Conservation (phyloP, 768 basidiomycete species). For the Panaeolus cyanescens region DNA sequence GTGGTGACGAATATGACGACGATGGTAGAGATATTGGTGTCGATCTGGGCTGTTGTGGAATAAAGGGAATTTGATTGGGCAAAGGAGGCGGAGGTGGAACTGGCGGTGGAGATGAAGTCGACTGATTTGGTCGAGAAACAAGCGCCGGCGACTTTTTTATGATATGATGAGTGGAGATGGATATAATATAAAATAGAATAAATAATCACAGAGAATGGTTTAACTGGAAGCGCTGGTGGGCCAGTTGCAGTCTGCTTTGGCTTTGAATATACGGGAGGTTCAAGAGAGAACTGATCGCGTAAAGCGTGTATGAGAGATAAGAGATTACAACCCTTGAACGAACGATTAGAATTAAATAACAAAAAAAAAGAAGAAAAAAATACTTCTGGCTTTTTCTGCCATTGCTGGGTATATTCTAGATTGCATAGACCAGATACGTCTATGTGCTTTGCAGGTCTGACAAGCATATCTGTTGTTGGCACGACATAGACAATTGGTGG, state of each 20-base stretch:
- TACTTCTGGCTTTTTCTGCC: slow-evolving; percentile 87
- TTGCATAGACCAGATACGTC: slow-evolving; percentile 80
- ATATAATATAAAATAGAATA: neutral
- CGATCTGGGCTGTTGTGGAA: neutral
- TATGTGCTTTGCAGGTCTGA: slow-evolving; percentile 72
- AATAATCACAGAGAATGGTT: slow-evolving; percentile 19
- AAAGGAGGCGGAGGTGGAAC: slow-evolving; percentile 10
- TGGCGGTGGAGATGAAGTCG: slow-evolving; percentile 4
- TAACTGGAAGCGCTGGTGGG: slow-evolving; percentile 8
- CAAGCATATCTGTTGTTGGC: slow-evolving; percentile 88
- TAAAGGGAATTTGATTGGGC: neutral
- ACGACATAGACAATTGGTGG: slow-evolving; percentile 92
- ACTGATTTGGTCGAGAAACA: neutral
- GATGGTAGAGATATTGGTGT: neutral
- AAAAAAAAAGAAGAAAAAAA: slow-evolving; percentile 23
- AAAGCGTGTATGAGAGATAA: slow-evolving; percentile 72
- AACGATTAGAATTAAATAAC: slow-evolving; percentile 6
- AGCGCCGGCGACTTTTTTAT: slow-evolving; percentile 5
- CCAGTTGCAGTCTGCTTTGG: slow-evolving; percentile 40
- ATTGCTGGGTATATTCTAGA: slow-evolving; percentile 70
- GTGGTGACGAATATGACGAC: slow-evolving; percentile 11
- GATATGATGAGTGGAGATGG: neutral
- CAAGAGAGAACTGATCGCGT: slow-evolving; percentile 78
- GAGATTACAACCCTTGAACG: slow-evolving; percentile 73
- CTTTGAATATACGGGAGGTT: slow-evolving; percentile 90